These are phyloP conservation scores for Trichosanthes cucumerina DNA, from an alignment of 306 rosid genomes.

Conservation along the genomic window DNA sequence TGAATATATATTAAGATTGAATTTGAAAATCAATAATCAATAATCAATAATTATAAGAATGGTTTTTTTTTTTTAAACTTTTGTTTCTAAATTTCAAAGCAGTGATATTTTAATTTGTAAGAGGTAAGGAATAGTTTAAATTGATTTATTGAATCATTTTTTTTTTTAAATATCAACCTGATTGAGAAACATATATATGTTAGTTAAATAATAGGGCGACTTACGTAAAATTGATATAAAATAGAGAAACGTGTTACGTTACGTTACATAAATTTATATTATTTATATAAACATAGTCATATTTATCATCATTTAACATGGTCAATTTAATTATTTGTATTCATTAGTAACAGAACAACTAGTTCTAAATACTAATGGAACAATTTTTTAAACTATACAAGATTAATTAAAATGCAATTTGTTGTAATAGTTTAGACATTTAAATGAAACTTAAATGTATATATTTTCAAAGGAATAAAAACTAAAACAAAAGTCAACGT, in stretches of 20 bases:
- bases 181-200: not conserved
- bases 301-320: not conserved
- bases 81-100: too few species aligned
- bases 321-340: not conserved
- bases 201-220: not conserved
- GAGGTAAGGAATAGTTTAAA: too few species aligned
- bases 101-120: too few species aligned
- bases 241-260: not conserved
- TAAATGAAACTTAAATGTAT: not conserved
- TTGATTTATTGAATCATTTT: too few species aligned
- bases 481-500: not conserved
- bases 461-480: not conserved
- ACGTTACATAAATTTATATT: not conserved
- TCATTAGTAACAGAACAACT: not conserved
- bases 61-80: too few species aligned
- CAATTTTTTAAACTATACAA: not conserved
- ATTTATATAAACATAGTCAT: not conserved
- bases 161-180: too few species aligned
- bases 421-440: not conserved
- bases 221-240: not conserved
- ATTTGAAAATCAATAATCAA: too few species aligned
- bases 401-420: not conserved
- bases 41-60: too few species aligned
- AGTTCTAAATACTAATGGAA: not conserved
- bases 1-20: too few species aligned